A percentile compares a stretch with the other conserved stretches of the same genome.
These are phyloP conservation scores for Paxillus involutus DNA, from an alignment of 768 basidiomycete species.

Conservation along the genomic window DNA sequence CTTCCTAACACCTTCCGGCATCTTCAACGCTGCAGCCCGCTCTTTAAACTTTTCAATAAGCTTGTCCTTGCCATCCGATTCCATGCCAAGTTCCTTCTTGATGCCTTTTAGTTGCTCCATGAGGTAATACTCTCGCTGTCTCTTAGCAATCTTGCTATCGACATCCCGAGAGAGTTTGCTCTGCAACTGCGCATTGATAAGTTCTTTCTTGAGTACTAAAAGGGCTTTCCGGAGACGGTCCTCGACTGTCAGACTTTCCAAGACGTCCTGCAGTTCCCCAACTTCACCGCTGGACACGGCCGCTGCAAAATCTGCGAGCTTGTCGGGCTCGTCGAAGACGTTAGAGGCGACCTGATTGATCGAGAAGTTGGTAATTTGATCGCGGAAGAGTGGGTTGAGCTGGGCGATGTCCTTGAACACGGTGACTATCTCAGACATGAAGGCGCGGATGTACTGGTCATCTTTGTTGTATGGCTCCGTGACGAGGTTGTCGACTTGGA, in stretches of 20 bases:
- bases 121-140: constrained; percentile 92
- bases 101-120: constrained; percentile 97
- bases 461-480: constrained; percentile 88
- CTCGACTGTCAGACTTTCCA: constrained; percentile 83
- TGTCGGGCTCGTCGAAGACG: constrained; percentile 97
- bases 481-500: constrained; percentile 79
- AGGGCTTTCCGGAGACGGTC: constrained; percentile 89
- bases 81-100: constrained; percentile 95
- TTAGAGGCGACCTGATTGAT: constrained; percentile 91
- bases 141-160: constrained; percentile 90
- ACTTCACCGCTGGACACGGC: constrained; percentile 95
- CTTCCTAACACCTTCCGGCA: constrained; percentile 88
- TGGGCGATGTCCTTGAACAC: constrained; percentile 99
- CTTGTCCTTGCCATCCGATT: constrained; percentile 93
- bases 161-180: constrained; percentile 91
- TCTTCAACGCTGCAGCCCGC: constrained; percentile 74
- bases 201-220: constrained; percentile 93
- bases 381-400: constrained; percentile 95
- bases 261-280: constrained; percentile 87
- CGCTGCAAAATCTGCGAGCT: constrained; percentile 95
- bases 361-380: constrained; percentile 96
- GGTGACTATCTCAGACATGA: constrained; percentile 94
- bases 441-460: constrained; percentile 92
- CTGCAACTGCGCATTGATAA: constrained; percentile 95
- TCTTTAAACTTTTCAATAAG: constrained; percentile 91